Evolutionary conservation across 1,284 basidiomycete genomes (phyloP).

Genomic region (Somion occarium): DNA sequence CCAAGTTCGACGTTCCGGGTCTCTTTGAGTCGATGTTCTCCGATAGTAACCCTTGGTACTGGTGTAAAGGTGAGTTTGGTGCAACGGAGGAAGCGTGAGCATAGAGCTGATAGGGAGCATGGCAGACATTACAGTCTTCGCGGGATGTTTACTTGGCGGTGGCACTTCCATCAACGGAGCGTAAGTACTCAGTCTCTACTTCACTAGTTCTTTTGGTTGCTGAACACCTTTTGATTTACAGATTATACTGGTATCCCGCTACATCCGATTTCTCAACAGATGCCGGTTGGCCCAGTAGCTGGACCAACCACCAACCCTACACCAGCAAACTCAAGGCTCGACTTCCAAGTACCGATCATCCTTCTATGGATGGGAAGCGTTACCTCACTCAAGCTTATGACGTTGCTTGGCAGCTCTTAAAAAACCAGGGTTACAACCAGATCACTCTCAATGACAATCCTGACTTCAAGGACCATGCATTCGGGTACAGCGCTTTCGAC

Average conservation of each 20-base stretch:
- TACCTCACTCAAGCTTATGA: constrained; percentile 49
- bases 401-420: constrained; percentile 41
- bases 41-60: constrained; percentile 52
- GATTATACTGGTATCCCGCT: constrained; percentile 55
- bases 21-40: constrained; percentile 62
- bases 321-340: constrained; percentile 44
- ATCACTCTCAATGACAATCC: constrained; percentile 53
- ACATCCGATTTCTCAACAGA: constrained; percentile 45
- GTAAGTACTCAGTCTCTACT: constrained; percentile 31
- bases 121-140: constrained; percentile 57
- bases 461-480: constrained; percentile 53
- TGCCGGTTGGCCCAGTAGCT: constrained; percentile 51
- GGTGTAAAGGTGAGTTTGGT: constrained; percentile 47
- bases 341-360: constrained; percentile 52
- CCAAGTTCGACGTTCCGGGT: constrained; percentile 62
- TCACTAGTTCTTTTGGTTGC: not conserved
- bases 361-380: constrained; percentile 56
- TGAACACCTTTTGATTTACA: constrained; percentile 16
- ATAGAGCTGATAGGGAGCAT: too few species aligned
- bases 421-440: constrained; percentile 42
- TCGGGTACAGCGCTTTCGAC: constrained; percentile 53
- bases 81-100: too few species aligned
- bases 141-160: constrained; percentile 59
- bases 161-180: constrained; percentile 62
- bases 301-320: constrained; percentile 48